Conservation (phyloP, 345 rosid genomes). For the Limnanthes douglasii region DNA sequence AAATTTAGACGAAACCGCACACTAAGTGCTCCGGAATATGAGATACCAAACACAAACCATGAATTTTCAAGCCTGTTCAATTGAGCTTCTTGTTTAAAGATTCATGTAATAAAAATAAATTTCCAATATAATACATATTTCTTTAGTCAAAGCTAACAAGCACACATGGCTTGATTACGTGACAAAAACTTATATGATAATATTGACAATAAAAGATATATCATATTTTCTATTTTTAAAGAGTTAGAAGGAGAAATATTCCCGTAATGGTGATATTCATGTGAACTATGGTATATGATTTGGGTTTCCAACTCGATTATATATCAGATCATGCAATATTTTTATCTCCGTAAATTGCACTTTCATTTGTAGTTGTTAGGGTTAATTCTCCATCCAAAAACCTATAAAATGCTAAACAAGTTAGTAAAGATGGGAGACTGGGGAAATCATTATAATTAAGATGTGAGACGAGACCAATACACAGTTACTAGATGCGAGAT, state of each 20-base stretch:
- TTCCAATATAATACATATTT: neutral
- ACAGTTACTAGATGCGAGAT: too few relatives aligned
- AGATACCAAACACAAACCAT: constrained; percentile 81
- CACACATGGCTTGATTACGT: neutral
- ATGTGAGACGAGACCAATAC: too few relatives aligned
- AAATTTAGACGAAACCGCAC: constrained; percentile 95
- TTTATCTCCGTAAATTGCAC: too few relatives aligned
- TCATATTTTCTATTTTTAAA: constrained; percentile 49
- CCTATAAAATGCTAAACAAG: too few relatives aligned
- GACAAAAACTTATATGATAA: constrained; percentile 47
- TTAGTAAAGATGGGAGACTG: too few relatives aligned
- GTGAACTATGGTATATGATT: too few relatives aligned
- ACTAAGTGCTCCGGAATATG: constrained; percentile 91
- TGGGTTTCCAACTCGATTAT: too few relatives aligned
- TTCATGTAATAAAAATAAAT: constrained; percentile 23
- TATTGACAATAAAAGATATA: constrained; percentile 70
- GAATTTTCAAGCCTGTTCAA: constrained; percentile 43
- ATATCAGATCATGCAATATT: too few relatives aligned
- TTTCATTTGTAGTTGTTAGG: too few relatives aligned
- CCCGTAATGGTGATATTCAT: constrained; percentile 94
- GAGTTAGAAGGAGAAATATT: constrained; percentile 73
- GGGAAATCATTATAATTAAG: too few relatives aligned
- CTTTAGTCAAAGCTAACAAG: neutral
- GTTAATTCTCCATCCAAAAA: too few relatives aligned
- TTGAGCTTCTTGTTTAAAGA: constrained; percentile 48